Percentiles rank a stretch among this genome's conserved stretches.
These are phyloP conservation scores for Myxozyma lipomycoides DNA, from an alignment of 805 yeast species.

Conservation along the genomic window DNA sequence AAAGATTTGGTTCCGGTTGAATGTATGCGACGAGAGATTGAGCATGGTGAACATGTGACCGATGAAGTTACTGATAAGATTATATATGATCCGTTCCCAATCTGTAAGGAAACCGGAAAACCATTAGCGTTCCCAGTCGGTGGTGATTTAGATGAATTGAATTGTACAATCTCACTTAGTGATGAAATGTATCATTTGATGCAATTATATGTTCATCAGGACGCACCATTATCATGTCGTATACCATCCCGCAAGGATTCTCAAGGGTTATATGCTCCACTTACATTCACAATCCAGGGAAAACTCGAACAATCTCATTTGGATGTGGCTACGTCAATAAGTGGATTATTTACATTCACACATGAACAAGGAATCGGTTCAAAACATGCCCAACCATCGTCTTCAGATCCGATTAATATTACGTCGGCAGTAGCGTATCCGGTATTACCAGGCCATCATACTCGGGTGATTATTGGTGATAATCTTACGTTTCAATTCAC, in stretches of 20 bases:
- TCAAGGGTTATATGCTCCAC: conserved; percentile 43
- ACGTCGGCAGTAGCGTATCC: conserved; percentile 25
- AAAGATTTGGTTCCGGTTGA: conserved; percentile 33
- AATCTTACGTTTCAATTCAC: conserved; percentile 53
- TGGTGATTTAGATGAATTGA: conserved; percentile 42
- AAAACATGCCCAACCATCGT: conserved; percentile 31
- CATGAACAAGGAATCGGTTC: conserved; percentile 32
- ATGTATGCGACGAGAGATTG: conserved; percentile 66
- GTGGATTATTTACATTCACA: conserved; percentile 46
- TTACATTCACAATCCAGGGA: conserved; percentile 63
- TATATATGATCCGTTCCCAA: conserved; percentile 55
- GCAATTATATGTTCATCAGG: conserved; percentile 73
- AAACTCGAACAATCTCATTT: conserved; percentile 62
- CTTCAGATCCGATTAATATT: conserved; percentile 37
- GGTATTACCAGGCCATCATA: conserved; percentile 5
- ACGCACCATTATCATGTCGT: conserved; percentile 68
- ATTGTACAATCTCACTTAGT: conserved; percentile 58
- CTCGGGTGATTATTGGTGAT: conserved; percentile 62
- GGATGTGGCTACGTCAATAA: conserved; percentile 58
- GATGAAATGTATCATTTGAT: conserved; percentile 69
- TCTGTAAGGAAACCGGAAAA: conserved; percentile 59
- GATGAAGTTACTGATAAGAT: conserved; percentile 59
- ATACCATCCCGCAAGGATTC: conserved; percentile 46
- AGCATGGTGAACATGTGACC: conserved; percentile 65
- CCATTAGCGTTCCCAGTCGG: conserved; percentile 57